phyloP scores from a whole-genome alignment of 2,329 filamentous ascomycete species.

The Penicillium hesseltinei region DNA sequence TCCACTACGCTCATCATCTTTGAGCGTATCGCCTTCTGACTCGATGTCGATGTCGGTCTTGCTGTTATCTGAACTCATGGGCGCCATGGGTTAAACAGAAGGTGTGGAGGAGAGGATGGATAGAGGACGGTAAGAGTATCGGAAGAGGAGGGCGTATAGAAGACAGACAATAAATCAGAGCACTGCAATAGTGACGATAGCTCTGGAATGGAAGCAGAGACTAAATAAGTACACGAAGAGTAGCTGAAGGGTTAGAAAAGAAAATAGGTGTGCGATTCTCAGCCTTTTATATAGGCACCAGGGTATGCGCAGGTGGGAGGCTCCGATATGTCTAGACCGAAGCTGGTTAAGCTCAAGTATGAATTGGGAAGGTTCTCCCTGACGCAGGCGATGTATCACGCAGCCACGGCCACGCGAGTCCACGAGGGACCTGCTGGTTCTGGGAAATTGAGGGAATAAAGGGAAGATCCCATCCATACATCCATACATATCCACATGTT shows the following conservation, averaged over 20 bases:
- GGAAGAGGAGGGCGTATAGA: not conserved
- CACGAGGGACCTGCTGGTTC: not conserved
- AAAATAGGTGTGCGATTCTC: not conserved
- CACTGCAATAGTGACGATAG: not conserved
- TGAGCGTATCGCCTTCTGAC: slow-evolving; percentile 3
- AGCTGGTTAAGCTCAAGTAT: not conserved
- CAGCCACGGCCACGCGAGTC: slow-evolving; percentile 5
- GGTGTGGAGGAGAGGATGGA: not conserved
- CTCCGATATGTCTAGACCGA: not conserved
- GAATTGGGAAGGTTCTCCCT: slow-evolving; percentile 6
- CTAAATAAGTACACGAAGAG: not conserved
- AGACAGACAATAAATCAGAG: not conserved
- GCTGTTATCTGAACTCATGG: slow-evolving; percentile 14
- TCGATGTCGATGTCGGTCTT: slow-evolving; percentile 18
- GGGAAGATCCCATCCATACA: not conserved
- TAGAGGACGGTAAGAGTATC: not conserved
- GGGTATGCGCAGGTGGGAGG: not conserved
- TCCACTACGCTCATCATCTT: slow-evolving; percentile 14
- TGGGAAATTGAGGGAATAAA: slow-evolving; percentile 6
- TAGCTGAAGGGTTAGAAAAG: not conserved
- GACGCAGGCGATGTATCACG: not conserved
- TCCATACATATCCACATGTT: not conserved
- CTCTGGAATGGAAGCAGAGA: not conserved
- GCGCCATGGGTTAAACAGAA: not conserved
- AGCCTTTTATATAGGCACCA: not conserved